Evolutionary conservation across 2,329 filamentous ascomycete genomes (phyloP).

Genomic region (Aotearoamyces nothofagi): DNA sequence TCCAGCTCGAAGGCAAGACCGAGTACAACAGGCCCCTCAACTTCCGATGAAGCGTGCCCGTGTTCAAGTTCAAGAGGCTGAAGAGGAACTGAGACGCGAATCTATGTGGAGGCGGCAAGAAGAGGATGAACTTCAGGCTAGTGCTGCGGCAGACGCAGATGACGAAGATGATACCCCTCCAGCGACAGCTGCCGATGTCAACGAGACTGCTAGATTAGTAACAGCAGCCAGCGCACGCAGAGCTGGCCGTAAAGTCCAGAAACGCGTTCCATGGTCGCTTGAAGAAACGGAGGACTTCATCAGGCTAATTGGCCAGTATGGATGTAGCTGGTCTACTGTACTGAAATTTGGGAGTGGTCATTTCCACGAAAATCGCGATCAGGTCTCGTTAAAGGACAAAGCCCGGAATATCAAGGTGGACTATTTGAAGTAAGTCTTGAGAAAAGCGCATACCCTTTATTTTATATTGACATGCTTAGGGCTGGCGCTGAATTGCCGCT

Average conservation of each 20-base stretch:
- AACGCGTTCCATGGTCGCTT: constrained; percentile 20
- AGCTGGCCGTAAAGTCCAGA: constrained; percentile 3
- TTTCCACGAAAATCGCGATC: constrained; percentile 19
- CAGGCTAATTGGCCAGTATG: constrained; percentile 28
- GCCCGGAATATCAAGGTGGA: constrained; percentile 35
- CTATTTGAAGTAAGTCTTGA: constrained; percentile 27
- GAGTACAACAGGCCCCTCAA: neutral
- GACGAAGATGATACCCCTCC: neutral
- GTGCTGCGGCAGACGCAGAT: neutral
- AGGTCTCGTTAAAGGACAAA: constrained; percentile 38
- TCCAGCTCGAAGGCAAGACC: constrained; percentile 5
- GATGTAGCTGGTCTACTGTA: constrained; percentile 31
- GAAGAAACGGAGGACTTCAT: constrained; percentile 28
- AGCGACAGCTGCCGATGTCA: neutral
- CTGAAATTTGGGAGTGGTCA: constrained; percentile 17
- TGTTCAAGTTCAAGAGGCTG: constrained; percentile 1
- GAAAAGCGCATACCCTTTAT: neutral
- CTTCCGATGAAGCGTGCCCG: too few relatives aligned
- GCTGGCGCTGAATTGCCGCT: constrained; percentile 20
- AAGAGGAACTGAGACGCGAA: too few relatives aligned
- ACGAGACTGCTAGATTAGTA: neutral
- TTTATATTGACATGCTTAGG: too few relatives aligned
- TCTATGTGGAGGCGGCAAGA: neutral
- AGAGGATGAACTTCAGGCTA: constrained; percentile 1
- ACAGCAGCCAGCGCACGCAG: neutral